Conservation (phyloP, 2,329 filamentous ascomycete species). For the Ceratocystis eucalypticola region DNA sequence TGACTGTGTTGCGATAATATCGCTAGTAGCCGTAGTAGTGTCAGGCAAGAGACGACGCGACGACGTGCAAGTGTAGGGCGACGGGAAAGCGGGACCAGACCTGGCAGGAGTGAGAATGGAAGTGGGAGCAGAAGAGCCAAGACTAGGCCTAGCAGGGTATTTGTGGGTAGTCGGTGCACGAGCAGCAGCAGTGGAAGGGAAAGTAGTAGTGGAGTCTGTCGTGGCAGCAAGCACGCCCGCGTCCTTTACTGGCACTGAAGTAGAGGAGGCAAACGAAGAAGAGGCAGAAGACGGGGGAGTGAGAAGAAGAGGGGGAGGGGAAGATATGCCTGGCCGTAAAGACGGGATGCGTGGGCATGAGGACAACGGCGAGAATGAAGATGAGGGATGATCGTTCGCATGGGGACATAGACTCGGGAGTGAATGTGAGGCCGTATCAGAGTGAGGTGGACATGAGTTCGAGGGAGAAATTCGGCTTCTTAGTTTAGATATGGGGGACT, state of each 20-base stretch:
- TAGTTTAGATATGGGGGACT: constrained; percentile 8
- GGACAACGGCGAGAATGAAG: not conserved
- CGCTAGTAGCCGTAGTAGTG: not conserved
- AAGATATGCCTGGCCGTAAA: not conserved
- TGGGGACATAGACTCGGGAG: not conserved
- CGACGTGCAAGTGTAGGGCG: constrained; percentile 10
- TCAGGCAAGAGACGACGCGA: constrained; percentile 9
- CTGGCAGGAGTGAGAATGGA: not conserved
- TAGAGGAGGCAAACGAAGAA: not conserved
- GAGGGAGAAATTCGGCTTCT: constrained; percentile 5
- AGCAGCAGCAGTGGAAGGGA: not conserved
- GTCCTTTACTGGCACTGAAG: not conserved
- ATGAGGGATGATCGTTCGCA: not conserved
- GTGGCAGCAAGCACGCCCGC: not conserved
- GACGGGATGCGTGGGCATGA: constrained; percentile 9
- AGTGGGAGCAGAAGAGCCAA: constrained; percentile 6
- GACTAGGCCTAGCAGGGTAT: constrained; percentile 2
- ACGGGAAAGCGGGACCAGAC: not conserved
- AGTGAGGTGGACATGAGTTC: not conserved
- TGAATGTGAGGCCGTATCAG: not conserved
- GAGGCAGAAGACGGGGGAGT: not conserved
- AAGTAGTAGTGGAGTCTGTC: not conserved
- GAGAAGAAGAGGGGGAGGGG: not conserved
- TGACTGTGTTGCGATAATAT: not conserved
- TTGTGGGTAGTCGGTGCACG: constrained; percentile 9